Evolutionary conservation across 2,329 filamentous ascomycete genomes (phyloP), one percentile per base, ranked within the genome.

Genomic region (Aspergillus caelatus): DNA sequence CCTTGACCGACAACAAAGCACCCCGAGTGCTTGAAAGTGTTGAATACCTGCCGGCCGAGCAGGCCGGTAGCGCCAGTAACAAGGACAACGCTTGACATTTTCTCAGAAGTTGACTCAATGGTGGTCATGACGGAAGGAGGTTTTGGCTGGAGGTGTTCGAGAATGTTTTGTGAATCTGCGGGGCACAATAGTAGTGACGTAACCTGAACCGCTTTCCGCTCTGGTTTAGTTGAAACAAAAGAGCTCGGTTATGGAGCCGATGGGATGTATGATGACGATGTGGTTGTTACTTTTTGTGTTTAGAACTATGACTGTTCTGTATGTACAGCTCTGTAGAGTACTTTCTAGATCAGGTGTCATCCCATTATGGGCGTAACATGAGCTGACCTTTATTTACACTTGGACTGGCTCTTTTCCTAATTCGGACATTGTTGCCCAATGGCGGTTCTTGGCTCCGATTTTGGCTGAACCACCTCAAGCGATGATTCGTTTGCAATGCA

Each of bases 1-100:
- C 91, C 92, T 3, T 90, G 90, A 55, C 91, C 91, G 67, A 89
- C 88, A 62, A 88, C 87, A n/a, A 82, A 80, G 87, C 92, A 96
- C 43, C 85, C 83, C 34, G 83, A 84, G 62, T 84, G 78, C 60
- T 88, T 82, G 75, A 97, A 96, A 14, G 86, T 86, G 65, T 85
- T 86, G 60, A 89, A 83, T 12, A 96, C 90, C 76, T 95, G 88
- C 50, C 93, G 87, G 56, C 94, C 93, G 2, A 97, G 85, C 12
- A 96, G 84, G 60, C 93, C 93, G 23, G 91, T 94, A 43, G 92
- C 93, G 62, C 93, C 93, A 8, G 93, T 97, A 61, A 97, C 82
- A 30, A 97, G 83, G 11, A 86, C 92, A 30, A 84, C 89, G 63
- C 85, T 74, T 62, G 76, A 72, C 77, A 79, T 79, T 46, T 65